Evolutionary conservation across 495 filamentous ascomycete genomes (phyloP), one percentile per base, ranked within the genome.

Genomic region (Collariella sp.): DNA sequence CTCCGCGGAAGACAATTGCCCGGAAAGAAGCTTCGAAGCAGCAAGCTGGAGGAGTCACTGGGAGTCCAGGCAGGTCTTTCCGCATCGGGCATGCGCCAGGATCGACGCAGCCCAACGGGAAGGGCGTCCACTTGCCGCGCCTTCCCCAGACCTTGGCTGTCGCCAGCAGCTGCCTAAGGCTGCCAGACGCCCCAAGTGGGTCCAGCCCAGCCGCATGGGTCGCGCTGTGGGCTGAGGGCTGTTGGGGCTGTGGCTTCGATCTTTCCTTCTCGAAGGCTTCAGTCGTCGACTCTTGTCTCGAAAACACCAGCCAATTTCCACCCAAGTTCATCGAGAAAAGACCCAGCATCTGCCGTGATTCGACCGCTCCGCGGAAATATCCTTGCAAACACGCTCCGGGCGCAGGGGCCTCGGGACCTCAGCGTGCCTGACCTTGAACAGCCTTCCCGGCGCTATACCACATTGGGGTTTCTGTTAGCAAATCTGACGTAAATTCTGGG

Each of bases 401-500:
- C 6, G 16, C 46, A 29, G 47, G 46, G 40, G 20, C 26, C 9
- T 31, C 35, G 36, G 44, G 4, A 0, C 26, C 34, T 13, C 31
- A 22, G 22, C 46, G 19, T 39, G 18, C 46, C 35, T 56, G 46
- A 19, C 15, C 22, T 45, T 40, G 10, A 19, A 12, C 12, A 13
- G 9, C 18, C 15, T 18, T 54, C 45, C 50, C 46, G 50, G 18
- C 56, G 55, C 56, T 54, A 62, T 36, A 5, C 61, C 56, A 10
- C 2, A 23, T 64, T 22, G 38, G 48, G 61, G 48, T 67, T 67
- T 61, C 59, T 51, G n/a, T 67, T 67, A 67, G 57, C 59, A 65
- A 67, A 63, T 65, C 62, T 63, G 62, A 63, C 60, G 60, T 63
- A 56, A 46, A 46, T 33, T 44, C 49, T 34, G 29, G 18, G 36